Evolutionary conservation across 768 basidiomycete species (phyloP).

Genomic region (Clavulina sp.): DNA sequence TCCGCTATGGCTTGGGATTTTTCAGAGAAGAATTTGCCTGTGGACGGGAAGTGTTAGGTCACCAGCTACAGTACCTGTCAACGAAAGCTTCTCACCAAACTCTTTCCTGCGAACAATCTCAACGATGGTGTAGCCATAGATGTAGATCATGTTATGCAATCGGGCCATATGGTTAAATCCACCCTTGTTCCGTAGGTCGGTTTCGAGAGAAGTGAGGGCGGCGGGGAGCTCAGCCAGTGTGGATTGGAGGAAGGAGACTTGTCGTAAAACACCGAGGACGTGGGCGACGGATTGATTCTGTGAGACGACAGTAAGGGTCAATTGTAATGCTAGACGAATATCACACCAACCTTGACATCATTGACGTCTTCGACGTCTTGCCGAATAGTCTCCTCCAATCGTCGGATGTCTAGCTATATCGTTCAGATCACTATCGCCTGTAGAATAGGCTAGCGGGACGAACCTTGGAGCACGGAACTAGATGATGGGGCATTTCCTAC

Average conservation of each 20-base stretch:
- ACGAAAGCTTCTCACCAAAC: slow-evolving; percentile 39
- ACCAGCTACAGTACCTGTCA: background rate
- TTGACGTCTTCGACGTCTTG: slow-evolving; percentile 41
- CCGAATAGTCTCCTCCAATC: slow-evolving; percentile 42
- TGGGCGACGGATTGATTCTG: slow-evolving; percentile 61
- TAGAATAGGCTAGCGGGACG: background rate
- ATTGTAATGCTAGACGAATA: background rate
- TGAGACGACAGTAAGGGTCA: slow-evolving; percentile 7
- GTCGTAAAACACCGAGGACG: slow-evolving; percentile 46
- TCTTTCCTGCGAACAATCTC: slow-evolving; percentile 85
- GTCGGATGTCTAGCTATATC: slow-evolving; percentile 39
- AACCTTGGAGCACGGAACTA: background rate
- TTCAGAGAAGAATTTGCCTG: slow-evolving; percentile 69
- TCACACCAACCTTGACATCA: slow-evolving; percentile 22
- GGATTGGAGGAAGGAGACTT: slow-evolving; percentile 65
- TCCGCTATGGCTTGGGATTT: slow-evolving; percentile 68
- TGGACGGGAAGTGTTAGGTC: slow-evolving; percentile 4
- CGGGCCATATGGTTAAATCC: slow-evolving; percentile 85
- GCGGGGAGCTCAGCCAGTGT: slow-evolving; percentile 60
- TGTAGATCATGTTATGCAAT: slow-evolving; percentile 77
- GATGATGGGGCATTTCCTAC: background rate
- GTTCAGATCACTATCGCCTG: too few species aligned
- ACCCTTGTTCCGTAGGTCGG: slow-evolving; percentile 54
- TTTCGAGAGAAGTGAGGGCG: slow-evolving; percentile 44
- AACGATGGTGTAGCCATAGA: slow-evolving; percentile 78